Base-by-base conservation (phyloP, 257 asterid genomes). In the Fraxinus americana region DNA sequence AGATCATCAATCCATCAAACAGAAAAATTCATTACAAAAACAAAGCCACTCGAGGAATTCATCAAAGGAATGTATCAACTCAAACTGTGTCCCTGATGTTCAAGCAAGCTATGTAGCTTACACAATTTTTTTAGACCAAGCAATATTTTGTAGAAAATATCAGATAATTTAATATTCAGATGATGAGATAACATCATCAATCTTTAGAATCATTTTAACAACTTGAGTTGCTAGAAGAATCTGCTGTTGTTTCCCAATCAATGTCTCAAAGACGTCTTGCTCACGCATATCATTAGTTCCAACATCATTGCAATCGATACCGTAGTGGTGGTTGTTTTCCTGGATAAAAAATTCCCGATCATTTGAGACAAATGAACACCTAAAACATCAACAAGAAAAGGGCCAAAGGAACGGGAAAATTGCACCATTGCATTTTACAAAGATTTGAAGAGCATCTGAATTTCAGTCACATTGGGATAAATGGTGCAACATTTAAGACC, bases 191-290 rank as follows among this genome's bases (percentile, higher is more conserved):
- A 94, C 96, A 76, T 92, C 95, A 52, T 94, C 98, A 61, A 92
- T 94, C 87, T 92, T 94, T 14, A 90, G 85, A 78, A 92, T 94
- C 98, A 94, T 94, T 90, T 94, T 92, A 63, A 92, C 97, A 36
- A 89, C 97, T 82, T 90, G 96, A 43, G 97, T 93, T 30, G 98
- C 93, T 2, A 93, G 95, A 76, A 92, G 83, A 65, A 94, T 73
- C 89, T 92, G 99, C 80, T 92, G 98, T 77, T 94, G 97, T 71
- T 92, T 92, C 78, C 97, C 97, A 1, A 94, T 94, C 82, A 95
- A 74, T 0, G 97, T 87, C 87, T 92, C 99, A 3, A 91, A 92
- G 11, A 94, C 98, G 16, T 90, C 80, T 74, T 94, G 99, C 85
- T 91, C 96, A 0, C 91, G 94, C 99, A 94, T 90, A 86, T 92